Evolutionary conservation across 345 rosid genomes (phyloP), one percentile per base, ranked within the genome.

Genomic region (Eucalyptus rudis): DNA sequence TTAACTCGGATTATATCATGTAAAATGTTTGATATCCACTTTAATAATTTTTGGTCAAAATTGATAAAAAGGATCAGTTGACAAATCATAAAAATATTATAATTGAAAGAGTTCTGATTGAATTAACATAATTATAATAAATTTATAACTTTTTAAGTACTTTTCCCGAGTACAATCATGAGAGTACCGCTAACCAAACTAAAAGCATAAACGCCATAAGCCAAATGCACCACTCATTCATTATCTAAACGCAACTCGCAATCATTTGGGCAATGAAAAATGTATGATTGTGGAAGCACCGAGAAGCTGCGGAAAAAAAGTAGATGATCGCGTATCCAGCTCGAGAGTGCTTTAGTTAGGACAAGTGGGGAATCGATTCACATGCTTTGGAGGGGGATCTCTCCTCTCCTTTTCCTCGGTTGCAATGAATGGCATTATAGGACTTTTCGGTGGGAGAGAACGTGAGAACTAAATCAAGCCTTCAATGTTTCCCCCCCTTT

Each of bases 1-100:
- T 9, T 24, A 56, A 0, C 12, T 22, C 1, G 0, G 0, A 56
- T 0, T 9, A 22, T 24, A 24, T 24, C 1, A 24, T 10, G 29
- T 24, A 56, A 0, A 1, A 56, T 0, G 3, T 1, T 0, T 0
- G 3, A 56, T 10, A 24, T 56, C 1, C 13, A 24, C 0, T 0
- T 56, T 56, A 10, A 22, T 22, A 22, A 9, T 24, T 56, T 56
- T 56, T 9, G 6, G 3, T 56, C 62, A 24, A 56, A 56, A 24
- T 56, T 10, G 13, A 56, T 22, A 0, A 56, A 1, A 56, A 24
- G 0, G 29, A 24, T 56, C 3, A 24, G 9, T 56, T 24, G 29
- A 6, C 13, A 56, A 24, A 24, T 56, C 13, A 0, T 24, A 25
- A 56, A 10, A 4, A 25, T 9, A 22, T 22, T 24, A 56, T 22